Percentiles rank a stretch among this genome's conserved stretches.
Conservation (phyloP, 2,329 filamentous ascomycete genomes). For the Trichoderma sp. region DNA sequence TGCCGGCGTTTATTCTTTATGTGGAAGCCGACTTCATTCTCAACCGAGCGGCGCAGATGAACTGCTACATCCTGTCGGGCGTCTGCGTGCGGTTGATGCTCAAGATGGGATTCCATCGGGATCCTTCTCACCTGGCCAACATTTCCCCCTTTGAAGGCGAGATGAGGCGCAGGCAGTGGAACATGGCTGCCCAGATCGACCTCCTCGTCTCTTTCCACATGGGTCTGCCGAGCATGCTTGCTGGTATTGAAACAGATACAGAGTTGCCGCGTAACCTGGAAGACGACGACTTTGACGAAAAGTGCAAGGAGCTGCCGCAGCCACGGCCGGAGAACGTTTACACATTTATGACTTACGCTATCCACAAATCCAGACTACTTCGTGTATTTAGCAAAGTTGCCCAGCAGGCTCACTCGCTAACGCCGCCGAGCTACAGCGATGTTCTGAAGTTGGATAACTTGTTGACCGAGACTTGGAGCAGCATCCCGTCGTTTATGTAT, state of each 20-base stretch:
- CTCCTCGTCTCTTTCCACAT: conserved; percentile 65
- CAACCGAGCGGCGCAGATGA: conserved; percentile 50
- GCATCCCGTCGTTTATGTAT: conserved; percentile 49
- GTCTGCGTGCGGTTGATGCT: conserved; percentile 54
- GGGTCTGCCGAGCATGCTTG: conserved; percentile 65
- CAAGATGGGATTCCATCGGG: conserved; percentile 58
- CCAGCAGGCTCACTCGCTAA: conserved; percentile 48
- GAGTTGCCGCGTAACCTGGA: conserved; percentile 59
- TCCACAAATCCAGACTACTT: conserved; percentile 49
- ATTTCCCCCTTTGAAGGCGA: conserved; percentile 54
- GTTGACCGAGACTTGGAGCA: conserved; percentile 45
- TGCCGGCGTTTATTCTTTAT: conserved; percentile 53
- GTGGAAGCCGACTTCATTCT: conserved; percentile 54
- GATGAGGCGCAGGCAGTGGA: conserved; percentile 54
- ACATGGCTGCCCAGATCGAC: conserved; percentile 58
- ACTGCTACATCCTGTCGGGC: conserved; percentile 52
- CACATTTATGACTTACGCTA: conserved; percentile 56
- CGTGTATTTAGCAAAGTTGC: conserved; percentile 51
- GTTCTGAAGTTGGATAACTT: conserved; percentile 48
- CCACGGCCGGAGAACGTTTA: conserved; percentile 57
- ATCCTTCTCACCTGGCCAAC: conserved; percentile 50
- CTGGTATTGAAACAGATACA: conserved; percentile 62
- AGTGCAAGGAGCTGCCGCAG: conserved; percentile 53
- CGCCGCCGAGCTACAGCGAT: conserved; percentile 47
- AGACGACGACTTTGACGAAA: conserved; percentile 63